Conservation (phyloP, 179 eudicot species). For the Amaranthus tricolor region DNA sequence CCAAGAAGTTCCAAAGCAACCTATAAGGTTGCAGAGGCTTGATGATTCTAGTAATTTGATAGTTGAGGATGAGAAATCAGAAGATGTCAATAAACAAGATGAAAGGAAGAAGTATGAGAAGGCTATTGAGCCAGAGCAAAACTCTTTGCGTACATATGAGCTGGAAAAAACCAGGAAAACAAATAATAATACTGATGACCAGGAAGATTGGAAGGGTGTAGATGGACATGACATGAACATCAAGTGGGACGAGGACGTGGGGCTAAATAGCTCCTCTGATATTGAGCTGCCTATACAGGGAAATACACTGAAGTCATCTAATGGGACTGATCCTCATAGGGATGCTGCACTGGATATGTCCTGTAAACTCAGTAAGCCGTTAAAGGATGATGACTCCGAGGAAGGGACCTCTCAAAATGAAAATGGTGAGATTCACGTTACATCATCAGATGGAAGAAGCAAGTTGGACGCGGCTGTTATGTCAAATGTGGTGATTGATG, state of each 20-base stretch:
- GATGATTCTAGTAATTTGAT: conserved; percentile 20
- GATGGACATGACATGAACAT: conserved; percentile 4
- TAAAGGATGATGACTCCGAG: conserved; percentile 18
- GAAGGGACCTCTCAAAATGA: conserved; percentile 26
- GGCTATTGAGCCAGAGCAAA: conserved; percentile 18
- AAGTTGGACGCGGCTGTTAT: conserved; percentile 29
- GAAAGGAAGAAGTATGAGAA: conserved; percentile 17
- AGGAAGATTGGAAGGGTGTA: conserved; percentile 15
- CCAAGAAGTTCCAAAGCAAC: conserved; percentile 26
- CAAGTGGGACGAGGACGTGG: conserved; percentile 22
- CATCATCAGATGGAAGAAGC: conserved; percentile 21
- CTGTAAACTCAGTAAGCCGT: conserved; percentile 19
- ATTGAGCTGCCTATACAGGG: conserved; percentile 18
- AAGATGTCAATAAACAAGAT: conserved; percentile 13
- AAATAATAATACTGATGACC: conserved; percentile 4
- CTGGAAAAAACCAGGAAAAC: conserved; percentile 15
- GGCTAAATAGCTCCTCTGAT: conserved; percentile 20
- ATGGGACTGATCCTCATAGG: conserved; percentile 24
- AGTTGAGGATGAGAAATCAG: conserved; percentile 11
- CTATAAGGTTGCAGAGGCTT: conserved; percentile 14
- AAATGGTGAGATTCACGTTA: conserved; percentile 19
- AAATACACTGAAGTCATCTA: conserved; percentile 24
- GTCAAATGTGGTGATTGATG: conserved; percentile 31
- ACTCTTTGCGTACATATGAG: conserved; percentile 15
- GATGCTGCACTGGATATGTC: conserved; percentile 21